Evolutionary conservation across 768 basidiomycete species (phyloP), one percentile per base, ranked within the genome.

Genomic region (Candolleomyces efflorescens): DNA sequence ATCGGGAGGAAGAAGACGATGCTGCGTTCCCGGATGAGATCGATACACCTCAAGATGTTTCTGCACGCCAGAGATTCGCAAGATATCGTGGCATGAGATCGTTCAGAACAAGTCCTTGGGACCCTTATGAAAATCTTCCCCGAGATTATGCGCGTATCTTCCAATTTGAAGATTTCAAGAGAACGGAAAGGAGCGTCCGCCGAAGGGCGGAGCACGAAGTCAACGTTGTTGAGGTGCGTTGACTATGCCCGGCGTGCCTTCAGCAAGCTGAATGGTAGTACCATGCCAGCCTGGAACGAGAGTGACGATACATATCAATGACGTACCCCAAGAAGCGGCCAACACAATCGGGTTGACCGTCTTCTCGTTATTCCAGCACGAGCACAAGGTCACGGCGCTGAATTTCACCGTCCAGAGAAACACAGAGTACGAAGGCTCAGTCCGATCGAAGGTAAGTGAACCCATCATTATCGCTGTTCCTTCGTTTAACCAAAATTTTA

Each of bases 21-120:
- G 72, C 84, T 23, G 78, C 82, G n/a, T 99, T 98, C 73, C 96
- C 96, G 0, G 96, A 99, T 66, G 96, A 99, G 70, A 81, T 96
- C 11, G 95, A 98, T 65, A 98, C 97, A 0, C 96, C 96, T 0
- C 84, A 85, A 62, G 90, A 98, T 56, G 74, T 87, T 10, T 74
- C 90, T 1, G 95, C 95, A 3, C 77, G 82, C 17, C 81, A 80
- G 10, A 84, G 97, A 11, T 98, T 98, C 75, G 92, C 93, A 65
- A 83, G 95, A 49, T 99, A 86, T 69, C 86, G 96, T 58, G 96
- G 96, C 7, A 71, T 99, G 73, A 85, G 86, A 48, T 94, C 91
- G 13, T 92, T 99, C 80, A 78, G 96, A 38, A 98, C 96, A 5
- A 94, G 92, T 68, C 92, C 92, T 38, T 99, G 96, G 97, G 97